These are phyloP conservation scores for Colletotrichum musicola DNA, from an alignment of 2,329 filamentous ascomycete genomes.

Conservation along the genomic window DNA sequence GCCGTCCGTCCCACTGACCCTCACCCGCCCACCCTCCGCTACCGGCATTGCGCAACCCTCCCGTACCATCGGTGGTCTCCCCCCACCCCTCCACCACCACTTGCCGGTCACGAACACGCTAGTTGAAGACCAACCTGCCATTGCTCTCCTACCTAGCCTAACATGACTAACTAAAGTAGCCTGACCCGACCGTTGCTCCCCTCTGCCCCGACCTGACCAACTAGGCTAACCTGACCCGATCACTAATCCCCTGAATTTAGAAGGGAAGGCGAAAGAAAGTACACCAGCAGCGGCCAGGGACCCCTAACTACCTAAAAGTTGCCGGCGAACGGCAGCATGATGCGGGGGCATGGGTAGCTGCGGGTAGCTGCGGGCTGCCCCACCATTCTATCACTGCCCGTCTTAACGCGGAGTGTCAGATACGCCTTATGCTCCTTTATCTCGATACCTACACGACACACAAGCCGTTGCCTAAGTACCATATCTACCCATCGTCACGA, in stretches of 20 bases:
- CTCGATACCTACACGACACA: slow-evolving; percentile 17
- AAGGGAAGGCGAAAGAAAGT: background rate
- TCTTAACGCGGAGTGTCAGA: slow-evolving; percentile 25
- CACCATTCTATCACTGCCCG: slow-evolving; percentile 14
- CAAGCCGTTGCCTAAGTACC: background rate
- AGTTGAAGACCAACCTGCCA: too few species aligned
- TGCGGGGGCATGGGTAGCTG: slow-evolving; percentile 40
- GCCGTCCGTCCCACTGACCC: background rate
- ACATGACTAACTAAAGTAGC: too few species aligned
- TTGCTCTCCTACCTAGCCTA: too few species aligned
- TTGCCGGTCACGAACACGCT: background rate
- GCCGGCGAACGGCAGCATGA: slow-evolving; percentile 31
- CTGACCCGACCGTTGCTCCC: too few species aligned
- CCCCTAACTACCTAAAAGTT: slow-evolving; percentile 34
- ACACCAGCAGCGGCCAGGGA: slow-evolving; percentile 12
- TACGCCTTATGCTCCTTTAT: slow-evolving; percentile 38
- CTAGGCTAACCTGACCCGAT: too few species aligned
- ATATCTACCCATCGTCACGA: background rate
- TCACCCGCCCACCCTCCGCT: background rate
- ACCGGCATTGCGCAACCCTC: slow-evolving; percentile 20
- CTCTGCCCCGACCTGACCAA: too few species aligned
- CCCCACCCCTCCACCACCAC: background rate
- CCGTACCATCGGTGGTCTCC: slow-evolving; percentile 1
- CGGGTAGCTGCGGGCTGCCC: slow-evolving; percentile 40
- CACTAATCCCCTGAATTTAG: too few species aligned